Conservation (phyloP, 495 filamentous ascomycete species). For the Cryomyces minteri region DNA sequence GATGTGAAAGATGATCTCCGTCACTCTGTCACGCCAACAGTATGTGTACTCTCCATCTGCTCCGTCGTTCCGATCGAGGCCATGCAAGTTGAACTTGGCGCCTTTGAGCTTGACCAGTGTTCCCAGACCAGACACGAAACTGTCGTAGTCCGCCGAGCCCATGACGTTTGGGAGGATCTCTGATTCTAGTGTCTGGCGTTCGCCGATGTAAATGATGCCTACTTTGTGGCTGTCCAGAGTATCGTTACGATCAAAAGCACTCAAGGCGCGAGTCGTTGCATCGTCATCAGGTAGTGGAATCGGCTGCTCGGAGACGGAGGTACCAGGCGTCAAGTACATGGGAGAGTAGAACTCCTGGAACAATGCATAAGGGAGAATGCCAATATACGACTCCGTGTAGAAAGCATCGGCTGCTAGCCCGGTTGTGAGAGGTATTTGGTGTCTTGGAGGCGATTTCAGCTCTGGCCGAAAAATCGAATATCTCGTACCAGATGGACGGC, state of each 20-base stretch:
- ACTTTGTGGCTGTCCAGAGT: slow-evolving; percentile 93
- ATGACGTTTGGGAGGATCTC: slow-evolving; percentile 73
- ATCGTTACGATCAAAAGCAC: slow-evolving; percentile 66
- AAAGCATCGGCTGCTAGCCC: slow-evolving; percentile 26
- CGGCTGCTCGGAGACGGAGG: slow-evolving; percentile 1
- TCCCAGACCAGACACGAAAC: slow-evolving; percentile 65
- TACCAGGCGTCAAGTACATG: slow-evolving; percentile 1
- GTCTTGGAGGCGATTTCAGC: slow-evolving; percentile 44
- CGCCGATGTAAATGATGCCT: slow-evolving; percentile 79
- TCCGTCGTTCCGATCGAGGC: slow-evolving; percentile 58
- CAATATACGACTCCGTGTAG: slow-evolving; percentile 21
- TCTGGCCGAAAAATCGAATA: slow-evolving; percentile 57
- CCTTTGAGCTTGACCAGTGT: slow-evolving; percentile 59
- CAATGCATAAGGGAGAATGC: slow-evolving; percentile 66
- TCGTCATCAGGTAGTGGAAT: slow-evolving; percentile 75
- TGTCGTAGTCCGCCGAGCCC: slow-evolving; percentile 70
- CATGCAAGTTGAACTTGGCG: slow-evolving; percentile 82
- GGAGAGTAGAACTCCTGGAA: slow-evolving; percentile 66
- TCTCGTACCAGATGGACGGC: slow-evolving; percentile 71
- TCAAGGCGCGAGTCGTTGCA: slow-evolving; percentile 54
- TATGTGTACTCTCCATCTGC: slow-evolving; percentile 71
- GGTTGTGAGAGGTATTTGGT: slow-evolving; percentile 38
- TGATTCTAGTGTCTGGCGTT: slow-evolving; percentile 58
- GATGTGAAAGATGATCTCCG: slow-evolving; percentile 89
- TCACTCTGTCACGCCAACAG: slow-evolving; percentile 86